phyloP scores from a whole-genome alignment of 2,329 filamentous ascomycete species.

The Exophiala lecanii-corni region DNA sequence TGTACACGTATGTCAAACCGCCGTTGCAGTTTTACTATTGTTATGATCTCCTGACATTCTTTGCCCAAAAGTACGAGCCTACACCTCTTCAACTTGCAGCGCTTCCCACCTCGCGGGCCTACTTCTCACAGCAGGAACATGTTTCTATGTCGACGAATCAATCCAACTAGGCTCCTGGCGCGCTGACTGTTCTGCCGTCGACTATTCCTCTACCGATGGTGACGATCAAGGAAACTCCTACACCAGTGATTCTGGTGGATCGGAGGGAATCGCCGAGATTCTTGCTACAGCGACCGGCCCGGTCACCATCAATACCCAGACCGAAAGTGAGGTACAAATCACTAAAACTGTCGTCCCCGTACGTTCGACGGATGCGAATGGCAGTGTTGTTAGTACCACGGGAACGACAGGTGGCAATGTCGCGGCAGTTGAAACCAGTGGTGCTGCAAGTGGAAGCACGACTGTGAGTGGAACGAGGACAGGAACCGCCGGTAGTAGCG shows the following conservation, averaged over 20 bases:
- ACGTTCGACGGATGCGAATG: not conserved
- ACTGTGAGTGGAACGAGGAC: no score
- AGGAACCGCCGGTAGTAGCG: no score
- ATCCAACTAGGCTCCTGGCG: constrained; percentile 10
- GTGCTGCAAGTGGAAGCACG: not conserved
- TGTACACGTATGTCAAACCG: constrained; percentile 14
- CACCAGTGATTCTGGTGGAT: not conserved
- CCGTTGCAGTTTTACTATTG: not conserved
- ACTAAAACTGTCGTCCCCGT: constrained; percentile 1
- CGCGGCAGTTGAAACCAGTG: not conserved
- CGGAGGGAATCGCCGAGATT: not conserved
- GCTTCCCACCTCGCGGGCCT: constrained; percentile 9
- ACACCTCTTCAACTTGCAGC: constrained; percentile 8
- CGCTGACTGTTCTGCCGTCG: constrained; percentile 10
- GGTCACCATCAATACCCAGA: constrained; percentile 4
- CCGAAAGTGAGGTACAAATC: not conserved
- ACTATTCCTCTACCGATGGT: constrained; percentile 7
- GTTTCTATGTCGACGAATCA: constrained; percentile 14
- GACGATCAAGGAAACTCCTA: constrained; percentile 5
- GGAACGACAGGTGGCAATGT: not conserved
- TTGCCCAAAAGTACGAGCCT: constrained; percentile 9
- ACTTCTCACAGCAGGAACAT: constrained; percentile 10
- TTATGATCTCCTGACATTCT: not conserved
- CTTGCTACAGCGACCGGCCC: constrained; percentile 7
- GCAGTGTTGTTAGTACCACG: constrained; percentile 1